Base-by-base conservation (phyloP, 768 basidiomycete species). In the Rickenella mellea region DNA sequence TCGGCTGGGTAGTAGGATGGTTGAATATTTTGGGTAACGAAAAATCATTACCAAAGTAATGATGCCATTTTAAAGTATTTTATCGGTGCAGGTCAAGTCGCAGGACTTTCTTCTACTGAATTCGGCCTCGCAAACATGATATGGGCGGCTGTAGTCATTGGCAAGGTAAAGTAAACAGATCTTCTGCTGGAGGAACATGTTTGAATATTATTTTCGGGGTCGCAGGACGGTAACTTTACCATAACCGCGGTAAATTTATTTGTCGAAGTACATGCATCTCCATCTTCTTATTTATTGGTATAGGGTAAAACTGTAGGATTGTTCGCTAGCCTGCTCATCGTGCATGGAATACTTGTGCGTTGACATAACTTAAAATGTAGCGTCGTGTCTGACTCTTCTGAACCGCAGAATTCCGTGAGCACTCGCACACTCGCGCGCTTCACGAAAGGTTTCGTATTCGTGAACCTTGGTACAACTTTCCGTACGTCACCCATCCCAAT, bases 31-130 rank as follows among this genome's bases (percentile, higher is more conserved):
- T 87, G 12, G 84, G 80, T 73, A 47, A 15, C 15, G 29, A 29
- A 14, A 31, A 24, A 11, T 51, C 21, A 7, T 21, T 8, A 39
- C 4, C 15, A 28, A 17, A 27, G 6, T 30, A 14, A 24, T 31
- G 29, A 24, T 21, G 20, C 28, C 29, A n/a, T 37, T 51, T 11
- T 52, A 25, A 29, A 14, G 28, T 40, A 6, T 32, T 19, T 38
- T 27, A 9, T 21, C 28, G 26, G 25, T 40, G 15, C 48, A 76
- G 79, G 85, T 27, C 87, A 90, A 61, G 76, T 88, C 43, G 86
- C 88, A 10, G 89, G 89, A 22, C 68, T 90, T 38, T 83, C 88
- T 6, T 89, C 84, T 2, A 90, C 86, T 0, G 86, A 90, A 58
- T 90, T 87, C 54, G 87, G 86, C 21, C 68, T 86, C 17, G 69